phyloP scores from a whole-genome alignment of 2,329 filamentous ascomycete genomes.

The Xylariaceae sp. region DNA sequence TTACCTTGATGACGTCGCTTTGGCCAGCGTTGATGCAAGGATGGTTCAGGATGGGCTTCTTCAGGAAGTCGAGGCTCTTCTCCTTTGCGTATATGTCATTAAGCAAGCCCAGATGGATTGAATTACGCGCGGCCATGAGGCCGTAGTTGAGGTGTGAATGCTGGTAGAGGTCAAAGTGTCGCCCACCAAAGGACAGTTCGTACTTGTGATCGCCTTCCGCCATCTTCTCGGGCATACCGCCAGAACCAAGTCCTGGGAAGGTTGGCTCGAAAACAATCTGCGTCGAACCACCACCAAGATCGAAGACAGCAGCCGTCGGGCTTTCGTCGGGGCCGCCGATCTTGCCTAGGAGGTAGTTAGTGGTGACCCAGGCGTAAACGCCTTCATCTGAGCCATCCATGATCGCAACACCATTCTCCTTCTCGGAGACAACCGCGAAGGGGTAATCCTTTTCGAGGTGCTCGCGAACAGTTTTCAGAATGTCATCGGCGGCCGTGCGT shows the following conservation, averaged over 20 bases:
- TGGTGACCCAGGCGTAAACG: conserved; percentile 98
- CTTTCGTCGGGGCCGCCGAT: conserved; percentile 88
- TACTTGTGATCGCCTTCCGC: conserved; percentile 95
- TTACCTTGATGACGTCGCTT: conserved; percentile 66
- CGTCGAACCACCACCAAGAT: conserved; percentile 92
- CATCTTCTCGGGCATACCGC: conserved; percentile 80
- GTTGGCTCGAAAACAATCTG: conserved; percentile 98
- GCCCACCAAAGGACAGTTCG: conserved; percentile 80
- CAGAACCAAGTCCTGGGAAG: conserved; percentile 65
- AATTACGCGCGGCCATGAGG: conserved; percentile 87
- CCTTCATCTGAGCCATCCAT: conserved; percentile 98
- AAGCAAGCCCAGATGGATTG: conserved; percentile 72
- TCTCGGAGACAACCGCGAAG: conserved; percentile 84
- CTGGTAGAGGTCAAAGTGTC: conserved; percentile 89
- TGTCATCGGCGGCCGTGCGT: conserved; percentile 70
- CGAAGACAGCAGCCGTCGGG: conserved; percentile 89
- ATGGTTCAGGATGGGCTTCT: conserved; percentile 37
- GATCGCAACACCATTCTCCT: conserved; percentile 83
- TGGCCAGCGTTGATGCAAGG: conserved; percentile 74
- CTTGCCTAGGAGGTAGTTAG: conserved; percentile 96
- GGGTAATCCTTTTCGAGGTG: conserved; percentile 86
- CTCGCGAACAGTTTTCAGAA: conserved; percentile 75
- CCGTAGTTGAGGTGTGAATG: conserved; percentile 97
- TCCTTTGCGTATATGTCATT: conserved; percentile 62
- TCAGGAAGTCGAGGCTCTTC: conserved; percentile 40